Percentiles rank a stretch among this genome's conserved stretches.
Conservation (phyloP, 2,329 filamentous ascomycete species). For the Didymella sp. region DNA sequence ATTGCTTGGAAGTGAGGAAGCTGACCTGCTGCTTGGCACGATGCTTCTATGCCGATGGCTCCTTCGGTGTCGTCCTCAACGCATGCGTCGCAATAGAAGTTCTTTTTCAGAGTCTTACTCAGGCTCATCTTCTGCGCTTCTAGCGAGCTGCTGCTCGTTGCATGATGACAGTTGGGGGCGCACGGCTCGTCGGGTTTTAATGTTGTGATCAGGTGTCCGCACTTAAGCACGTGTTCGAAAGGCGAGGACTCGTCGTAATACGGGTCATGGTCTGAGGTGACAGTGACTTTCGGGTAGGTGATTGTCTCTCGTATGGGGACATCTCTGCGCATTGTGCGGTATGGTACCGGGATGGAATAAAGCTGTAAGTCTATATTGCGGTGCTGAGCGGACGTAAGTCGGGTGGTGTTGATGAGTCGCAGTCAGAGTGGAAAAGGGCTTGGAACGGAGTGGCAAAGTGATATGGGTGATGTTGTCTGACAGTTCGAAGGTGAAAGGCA, state of each 20-base stretch:
- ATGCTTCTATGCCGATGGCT: neutral
- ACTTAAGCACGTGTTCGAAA: neutral
- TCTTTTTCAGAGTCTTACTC: neutral
- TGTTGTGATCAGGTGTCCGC: constrained; percentile 4
- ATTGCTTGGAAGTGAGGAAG: neutral
- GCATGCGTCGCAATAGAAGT: constrained; percentile 8
- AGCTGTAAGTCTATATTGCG: neutral
- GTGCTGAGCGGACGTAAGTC: neutral
- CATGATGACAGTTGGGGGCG: neutral
- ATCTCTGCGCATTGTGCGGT: neutral
- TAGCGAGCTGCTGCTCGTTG: neutral
- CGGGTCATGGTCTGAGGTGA: neutral
- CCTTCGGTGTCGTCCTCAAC: neutral
- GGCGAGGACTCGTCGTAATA: neutral
- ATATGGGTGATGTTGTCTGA: neutral
- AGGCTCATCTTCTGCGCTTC: neutral
- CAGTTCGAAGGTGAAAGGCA: neutral
- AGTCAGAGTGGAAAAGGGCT: neutral
- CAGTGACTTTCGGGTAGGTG: neutral
- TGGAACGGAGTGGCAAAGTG: neutral
- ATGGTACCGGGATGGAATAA: too few species aligned
- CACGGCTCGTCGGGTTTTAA: neutral
- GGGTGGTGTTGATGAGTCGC: neutral
- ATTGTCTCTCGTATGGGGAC: neutral
- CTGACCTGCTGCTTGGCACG: neutral